Evolutionary conservation across 352 stramenopile species (phyloP), one percentile per base, ranked within the genome.

Genomic region (Albugo candida): DNA sequence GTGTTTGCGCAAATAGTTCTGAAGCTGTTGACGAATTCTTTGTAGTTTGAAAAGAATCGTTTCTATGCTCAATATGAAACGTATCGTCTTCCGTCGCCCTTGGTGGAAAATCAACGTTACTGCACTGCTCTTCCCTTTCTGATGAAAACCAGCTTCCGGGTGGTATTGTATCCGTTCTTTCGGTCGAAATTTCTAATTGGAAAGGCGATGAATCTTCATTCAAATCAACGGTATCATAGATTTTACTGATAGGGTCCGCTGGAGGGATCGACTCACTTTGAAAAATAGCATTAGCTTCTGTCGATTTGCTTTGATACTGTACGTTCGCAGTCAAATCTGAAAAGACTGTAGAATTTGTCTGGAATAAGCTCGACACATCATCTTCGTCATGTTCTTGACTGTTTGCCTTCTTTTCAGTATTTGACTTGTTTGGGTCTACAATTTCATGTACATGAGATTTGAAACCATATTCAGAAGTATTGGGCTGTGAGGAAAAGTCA

Each of bases 161-260:
- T 20, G 5, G 38, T 24, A 45, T 4, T 11, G 17, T 4, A 19
- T 16, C 45, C 43, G 24, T 36, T 1, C 16, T 50, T n/a, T 34
- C 24, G 5, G 18, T 24, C 1, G 45, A 41, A 36, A 13, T n/a
- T 11, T 61, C 50, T 2, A 24, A 13, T 12, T n/a, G 13, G 19
- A 38, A 13, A 19, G 35, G 21, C 39, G 47, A 51, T 41, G 36
- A 61, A 34, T 68, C 58, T 8, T 63, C 58, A 43, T 61, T 58
- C 17, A 72, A 52, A 38, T 72, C 63, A 41, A 72, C 63, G 1
- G 63, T 72, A 52, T 72, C 63, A 51, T 72, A 72, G 19, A 55
- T 52, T 17, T 40, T 49, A 31, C 61, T 59, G 12, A 48, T 60
- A 1, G 57, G 66, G 36, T 58, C 49, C 11, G 58, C 58, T 2